Conservation (phyloP, 2,329 filamentous ascomycete genomes). For the Fusarium equiseti region DNA sequence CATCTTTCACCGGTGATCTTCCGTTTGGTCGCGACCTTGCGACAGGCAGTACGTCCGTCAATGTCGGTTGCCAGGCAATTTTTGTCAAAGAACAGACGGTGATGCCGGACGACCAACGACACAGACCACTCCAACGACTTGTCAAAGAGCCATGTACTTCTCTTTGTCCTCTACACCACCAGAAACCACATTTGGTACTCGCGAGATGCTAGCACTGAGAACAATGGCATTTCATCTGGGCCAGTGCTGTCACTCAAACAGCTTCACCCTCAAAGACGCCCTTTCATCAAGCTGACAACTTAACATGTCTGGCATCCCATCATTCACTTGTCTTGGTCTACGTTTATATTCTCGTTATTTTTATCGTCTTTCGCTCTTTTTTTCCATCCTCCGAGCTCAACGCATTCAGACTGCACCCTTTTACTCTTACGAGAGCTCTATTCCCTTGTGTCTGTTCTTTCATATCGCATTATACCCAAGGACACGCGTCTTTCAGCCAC, state of each 20-base stretch:
- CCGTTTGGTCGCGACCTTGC: not conserved
- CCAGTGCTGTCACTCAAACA: not conserved
- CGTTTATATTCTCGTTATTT: conserved; percentile 8
- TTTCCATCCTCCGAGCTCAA: not conserved
- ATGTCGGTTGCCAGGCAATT: not conserved
- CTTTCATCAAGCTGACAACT: conserved; percentile 13
- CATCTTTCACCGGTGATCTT: not conserved
- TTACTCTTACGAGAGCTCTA: not conserved
- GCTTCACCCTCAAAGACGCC: not conserved
- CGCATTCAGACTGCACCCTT: not conserved
- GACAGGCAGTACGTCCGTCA: not conserved
- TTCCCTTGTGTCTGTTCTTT: not conserved
- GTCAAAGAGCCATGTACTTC: conserved; percentile 14
- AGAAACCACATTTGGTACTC: conserved; percentile 7
- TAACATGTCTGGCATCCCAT: conserved; percentile 15
- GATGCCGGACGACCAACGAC: conserved; percentile 8
- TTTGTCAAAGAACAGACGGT: conserved; percentile 18
- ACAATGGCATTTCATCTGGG: conserved; percentile 29
- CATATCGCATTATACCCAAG: conserved; percentile 9
- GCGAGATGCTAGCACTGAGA: conserved; percentile 7
- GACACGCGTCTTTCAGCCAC: not conserved
- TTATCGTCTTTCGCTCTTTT: conserved; percentile 10
- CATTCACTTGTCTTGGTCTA: not conserved
- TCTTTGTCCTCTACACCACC: conserved; percentile 33
- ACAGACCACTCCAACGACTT: conserved; percentile 24